Conservation (phyloP, 441 rosid species). For the Erysimum pusillum region DNA sequence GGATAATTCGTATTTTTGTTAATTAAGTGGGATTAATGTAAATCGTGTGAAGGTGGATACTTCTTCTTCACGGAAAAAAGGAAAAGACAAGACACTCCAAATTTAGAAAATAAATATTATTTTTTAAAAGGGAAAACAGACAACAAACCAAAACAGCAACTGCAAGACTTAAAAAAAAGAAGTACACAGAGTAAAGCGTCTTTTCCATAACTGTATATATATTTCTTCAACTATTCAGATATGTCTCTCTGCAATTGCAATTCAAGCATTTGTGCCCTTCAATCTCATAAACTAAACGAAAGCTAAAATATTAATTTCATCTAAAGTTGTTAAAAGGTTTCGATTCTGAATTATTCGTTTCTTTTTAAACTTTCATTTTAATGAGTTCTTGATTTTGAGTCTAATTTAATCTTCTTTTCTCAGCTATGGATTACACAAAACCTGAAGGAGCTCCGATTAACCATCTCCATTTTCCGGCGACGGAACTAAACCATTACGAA, state of each 20-base stretch:
- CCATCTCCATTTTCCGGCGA: neutral
- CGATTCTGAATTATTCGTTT: neutral
- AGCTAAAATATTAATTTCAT: neutral
- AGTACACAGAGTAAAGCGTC: too few species aligned
- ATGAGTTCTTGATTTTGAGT: neutral
- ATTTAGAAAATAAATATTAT: too few species aligned
- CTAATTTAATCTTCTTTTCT: neutral
- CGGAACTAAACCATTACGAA: slow-evolving; percentile 20
- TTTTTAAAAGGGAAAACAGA: too few species aligned
- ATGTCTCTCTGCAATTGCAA: neutral
- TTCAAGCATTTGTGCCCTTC: neutral
- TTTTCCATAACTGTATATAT: neutral
- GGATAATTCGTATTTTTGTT: too few species aligned
- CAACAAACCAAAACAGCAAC: too few species aligned
- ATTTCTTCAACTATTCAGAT: neutral
- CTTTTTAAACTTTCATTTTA: neutral
- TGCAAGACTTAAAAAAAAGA: too few species aligned
- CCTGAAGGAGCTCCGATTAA: slow-evolving; percentile 2
- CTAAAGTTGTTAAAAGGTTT: neutral
- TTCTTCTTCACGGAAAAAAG: too few species aligned
- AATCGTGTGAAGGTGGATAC: too few species aligned
- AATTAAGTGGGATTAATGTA: too few species aligned
- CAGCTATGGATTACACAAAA: slow-evolving; percentile 28
- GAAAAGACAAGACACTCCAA: too few species aligned
- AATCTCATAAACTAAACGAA: neutral